These are phyloP conservation scores for Sicyos baderoa DNA, from an alignment of 306 rosid genomes.

Conservation along the genomic window DNA sequence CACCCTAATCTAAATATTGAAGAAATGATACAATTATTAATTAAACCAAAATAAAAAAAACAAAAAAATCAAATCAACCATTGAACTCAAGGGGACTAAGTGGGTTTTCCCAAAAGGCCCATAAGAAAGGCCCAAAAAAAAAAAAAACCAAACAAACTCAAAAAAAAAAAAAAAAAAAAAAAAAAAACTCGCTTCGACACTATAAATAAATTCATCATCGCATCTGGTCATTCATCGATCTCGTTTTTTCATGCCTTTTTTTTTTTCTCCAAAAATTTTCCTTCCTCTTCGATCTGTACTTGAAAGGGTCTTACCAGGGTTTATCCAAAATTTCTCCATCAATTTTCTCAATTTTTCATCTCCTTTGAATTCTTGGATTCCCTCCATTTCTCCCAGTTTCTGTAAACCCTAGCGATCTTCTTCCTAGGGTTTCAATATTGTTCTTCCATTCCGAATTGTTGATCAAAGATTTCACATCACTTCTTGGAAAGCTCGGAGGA, in stretches of 20 bases:
- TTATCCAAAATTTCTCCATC: conserved; percentile 12
- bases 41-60: too few species aligned
- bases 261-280: not conserved
- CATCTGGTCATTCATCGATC: conserved; percentile 15
- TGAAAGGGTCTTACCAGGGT: conserved; percentile 19
- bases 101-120: not conserved
- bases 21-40: too few species aligned
- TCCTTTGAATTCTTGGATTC: conserved; percentile 14
- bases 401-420: conserved; percentile 23
- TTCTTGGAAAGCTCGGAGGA: not conserved
- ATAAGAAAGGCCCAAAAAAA: not conserved
- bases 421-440: conserved; percentile 9
- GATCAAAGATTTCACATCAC: not conserved
- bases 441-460: not conserved
- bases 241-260: not conserved
- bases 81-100: not conserved
- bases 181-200: not conserved
- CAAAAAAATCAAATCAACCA: too few species aligned
- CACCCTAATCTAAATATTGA: too few species aligned
- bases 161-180: not conserved
- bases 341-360: not conserved
- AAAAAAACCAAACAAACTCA: not conserved
- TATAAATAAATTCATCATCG: conserved; percentile 4
- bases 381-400: conserved; percentile 21
- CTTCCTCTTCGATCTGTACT: conserved; percentile 14